phyloP scores from a whole-genome alignment of 2,329 filamentous ascomycete genomes.

The Xylaria multiplex region DNA sequence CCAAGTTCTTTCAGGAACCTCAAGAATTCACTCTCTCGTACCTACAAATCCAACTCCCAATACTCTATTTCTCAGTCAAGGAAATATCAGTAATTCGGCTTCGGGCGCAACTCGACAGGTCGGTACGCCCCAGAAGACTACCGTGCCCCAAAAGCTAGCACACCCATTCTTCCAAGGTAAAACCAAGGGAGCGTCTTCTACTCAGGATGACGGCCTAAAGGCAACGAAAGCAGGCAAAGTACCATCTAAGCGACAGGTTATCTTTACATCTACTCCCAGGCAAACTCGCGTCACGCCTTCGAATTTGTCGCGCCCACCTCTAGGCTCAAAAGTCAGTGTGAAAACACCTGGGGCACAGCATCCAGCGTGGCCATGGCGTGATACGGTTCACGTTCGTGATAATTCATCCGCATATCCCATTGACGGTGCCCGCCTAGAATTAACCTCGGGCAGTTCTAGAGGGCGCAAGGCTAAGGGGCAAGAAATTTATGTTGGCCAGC shows the following conservation, averaged over 20 bases:
- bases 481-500: slow-evolving; percentile 52
- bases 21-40: slow-evolving; percentile 41
- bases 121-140: slow-evolving; percentile 40
- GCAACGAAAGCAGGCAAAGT: slow-evolving; percentile 44
- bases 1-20: slow-evolving; percentile 62
- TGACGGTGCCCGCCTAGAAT: not conserved
- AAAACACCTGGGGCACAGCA: slow-evolving; percentile 74
- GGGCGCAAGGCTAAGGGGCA: slow-evolving; percentile 63
- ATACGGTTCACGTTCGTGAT: slow-evolving; percentile 71
- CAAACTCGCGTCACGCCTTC: slow-evolving; percentile 50
- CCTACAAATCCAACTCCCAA: slow-evolving; percentile 30
- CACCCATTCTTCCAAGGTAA: slow-evolving; percentile 77
- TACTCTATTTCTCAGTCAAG: slow-evolving; percentile 33
- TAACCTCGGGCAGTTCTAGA: not conserved
- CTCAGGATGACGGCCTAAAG: slow-evolving; percentile 39
- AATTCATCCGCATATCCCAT: slow-evolving; percentile 21
- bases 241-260: slow-evolving; percentile 50
- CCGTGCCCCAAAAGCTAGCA: slow-evolving; percentile 29
- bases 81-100: not conserved
- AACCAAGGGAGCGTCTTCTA: slow-evolving; percentile 44
- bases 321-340: slow-evolving; percentile 57
- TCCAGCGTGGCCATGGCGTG: slow-evolving; percentile 77
- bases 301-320: slow-evolving; percentile 52
- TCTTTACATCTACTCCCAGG: slow-evolving; percentile 64
- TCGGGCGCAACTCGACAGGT: slow-evolving; percentile 30